Conservation (phyloP, 2,329 filamentous ascomycete genomes). For the Ceratocystis huliohia region DNA sequence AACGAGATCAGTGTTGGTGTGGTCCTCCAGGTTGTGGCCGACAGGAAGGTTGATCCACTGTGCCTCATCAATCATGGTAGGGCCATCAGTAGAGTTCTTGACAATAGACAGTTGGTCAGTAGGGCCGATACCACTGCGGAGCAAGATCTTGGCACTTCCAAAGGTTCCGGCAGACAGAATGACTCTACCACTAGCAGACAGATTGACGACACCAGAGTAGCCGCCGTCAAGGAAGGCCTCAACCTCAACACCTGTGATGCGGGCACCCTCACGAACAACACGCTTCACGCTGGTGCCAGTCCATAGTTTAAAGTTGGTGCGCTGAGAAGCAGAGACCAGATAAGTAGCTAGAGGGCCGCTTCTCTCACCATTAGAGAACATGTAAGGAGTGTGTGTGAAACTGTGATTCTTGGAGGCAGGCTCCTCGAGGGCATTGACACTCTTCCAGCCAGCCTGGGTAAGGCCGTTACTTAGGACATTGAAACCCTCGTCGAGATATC, state of each 20-base stretch:
- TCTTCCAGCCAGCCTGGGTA: slow-evolving; percentile 45
- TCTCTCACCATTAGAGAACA: slow-evolving; percentile 53
- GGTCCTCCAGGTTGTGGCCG: slow-evolving; percentile 46
- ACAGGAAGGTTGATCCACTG: slow-evolving; percentile 48
- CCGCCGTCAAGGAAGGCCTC: slow-evolving; percentile 41
- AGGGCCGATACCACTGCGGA: slow-evolving; percentile 56
- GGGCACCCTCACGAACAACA: slow-evolving; percentile 49
- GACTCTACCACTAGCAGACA: slow-evolving; percentile 51
- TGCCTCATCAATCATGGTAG: slow-evolving; percentile 37
- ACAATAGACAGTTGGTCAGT: slow-evolving; percentile 44
- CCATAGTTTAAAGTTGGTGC: slow-evolving; percentile 54
- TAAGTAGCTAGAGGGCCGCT: slow-evolving; percentile 61
- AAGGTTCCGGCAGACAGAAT: slow-evolving; percentile 57
- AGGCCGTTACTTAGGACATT: slow-evolving; percentile 49
- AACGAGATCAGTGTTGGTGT: slow-evolving; percentile 39
- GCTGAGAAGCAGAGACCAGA: slow-evolving; percentile 46
- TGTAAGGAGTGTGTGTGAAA: slow-evolving; percentile 52
- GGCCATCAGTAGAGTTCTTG: slow-evolving; percentile 36
- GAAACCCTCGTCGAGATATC: slow-evolving; percentile 56
- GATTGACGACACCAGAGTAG: slow-evolving; percentile 45
- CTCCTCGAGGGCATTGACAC: slow-evolving; percentile 43
- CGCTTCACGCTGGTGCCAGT: slow-evolving; percentile 54
- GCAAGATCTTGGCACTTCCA: slow-evolving; percentile 54
- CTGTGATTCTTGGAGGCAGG: slow-evolving; percentile 53
- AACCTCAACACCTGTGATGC: slow-evolving; percentile 56